Evolutionary conservation across 768 basidiomycete species (phyloP).

Genomic region (Suillus clintonianus): DNA sequence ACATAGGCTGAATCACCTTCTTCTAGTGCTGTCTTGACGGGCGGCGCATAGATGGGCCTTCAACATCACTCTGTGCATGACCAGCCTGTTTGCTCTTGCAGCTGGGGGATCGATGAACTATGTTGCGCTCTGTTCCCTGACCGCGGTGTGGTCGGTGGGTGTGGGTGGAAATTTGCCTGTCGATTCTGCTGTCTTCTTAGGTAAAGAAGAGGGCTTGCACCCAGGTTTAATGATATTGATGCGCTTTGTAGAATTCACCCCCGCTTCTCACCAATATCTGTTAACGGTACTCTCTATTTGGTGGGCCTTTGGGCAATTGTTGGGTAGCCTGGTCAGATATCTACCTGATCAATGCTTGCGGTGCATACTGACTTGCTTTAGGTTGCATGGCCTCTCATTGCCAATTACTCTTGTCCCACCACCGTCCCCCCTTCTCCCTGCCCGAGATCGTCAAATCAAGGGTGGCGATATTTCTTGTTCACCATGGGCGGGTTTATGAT

Average conservation of each 20-base stretch:
- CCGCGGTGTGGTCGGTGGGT: constrained; percentile 63
- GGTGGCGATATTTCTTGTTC: constrained; percentile 79
- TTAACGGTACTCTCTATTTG: constrained; percentile 75
- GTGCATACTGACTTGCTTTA: constrained; percentile 21
- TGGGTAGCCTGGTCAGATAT: constrained; percentile 44
- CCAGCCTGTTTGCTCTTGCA: constrained; percentile 63
- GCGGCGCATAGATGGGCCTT: constrained; percentile 53
- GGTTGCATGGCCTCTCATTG: constrained; percentile 74
- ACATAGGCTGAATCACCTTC: neutral
- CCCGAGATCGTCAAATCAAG: constrained; percentile 55
- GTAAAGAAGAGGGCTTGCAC: constrained; percentile 33
- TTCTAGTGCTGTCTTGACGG: constrained; percentile 9
- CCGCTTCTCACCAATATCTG: constrained; percentile 73
- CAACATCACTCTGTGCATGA: constrained; percentile 70
- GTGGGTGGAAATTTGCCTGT: constrained; percentile 77
- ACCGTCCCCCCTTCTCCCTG: constrained; percentile 48
- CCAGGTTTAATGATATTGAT: neutral
- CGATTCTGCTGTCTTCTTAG: constrained; percentile 75
- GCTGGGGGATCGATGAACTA: constrained; percentile 62
- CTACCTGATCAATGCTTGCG: neutral
- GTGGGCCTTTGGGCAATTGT: constrained; percentile 78
- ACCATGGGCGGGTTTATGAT: constrained; percentile 73
- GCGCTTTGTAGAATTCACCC: constrained; percentile 56
- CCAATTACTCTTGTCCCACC: constrained; percentile 59
- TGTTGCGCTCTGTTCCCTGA: constrained; percentile 50